Base-by-base conservation (phyloP, 1,139 yeast genomes). In the Geotrichum bryndzae region DNA sequence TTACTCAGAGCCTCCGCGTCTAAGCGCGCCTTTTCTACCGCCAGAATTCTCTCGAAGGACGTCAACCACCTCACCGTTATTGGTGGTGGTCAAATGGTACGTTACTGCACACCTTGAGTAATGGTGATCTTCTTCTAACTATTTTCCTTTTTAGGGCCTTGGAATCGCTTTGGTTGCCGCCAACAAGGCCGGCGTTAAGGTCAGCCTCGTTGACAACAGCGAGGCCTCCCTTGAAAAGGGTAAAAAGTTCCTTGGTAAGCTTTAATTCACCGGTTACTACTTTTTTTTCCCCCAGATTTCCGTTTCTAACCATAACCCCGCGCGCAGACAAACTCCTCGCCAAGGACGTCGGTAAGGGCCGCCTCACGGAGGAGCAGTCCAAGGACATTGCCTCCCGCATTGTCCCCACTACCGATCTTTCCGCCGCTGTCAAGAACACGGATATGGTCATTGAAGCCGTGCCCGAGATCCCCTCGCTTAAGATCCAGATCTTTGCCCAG, bases 91-190 rank as follows among this genome's bases (percentile, higher is more conserved):
- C 79, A 76, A 66, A 76, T 76, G 76, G 69, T 57, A 51, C 15
- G 59, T 46, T 23, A 7, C 31, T n/a, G 23, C 18, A 18, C 52
- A 38, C 18, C 8, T 33, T 15, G 23, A 3, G 15, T 29, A 25
- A 7, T 8, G 2, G 10, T 15, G n/a, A 10, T n/a, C 29, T 38
- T 18, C 57, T 31, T 27, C 59, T 54, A 53, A 58, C 61, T n/a
- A 38, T 38, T 8, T 25, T 4, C 27, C 27, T 18, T 54, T 56
- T 25, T 31, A 72, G 76, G 80, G 80, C 31, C 74, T 76, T 1
- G 80, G 80, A 27, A 77, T 77, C 57, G 81, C 80, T 27, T 72
- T 74, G 53, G 80, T 76, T 1, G 80, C 80, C 2, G 77, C 80
- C 48, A 71, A 76, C 52, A 74, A 73, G 60, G 78, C 79, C 55